Evolutionary conservation across 352 stramenopile genomes (phyloP), one percentile per base, ranked within the genome.

Genomic region (Phytopythium ostracodes): DNA sequence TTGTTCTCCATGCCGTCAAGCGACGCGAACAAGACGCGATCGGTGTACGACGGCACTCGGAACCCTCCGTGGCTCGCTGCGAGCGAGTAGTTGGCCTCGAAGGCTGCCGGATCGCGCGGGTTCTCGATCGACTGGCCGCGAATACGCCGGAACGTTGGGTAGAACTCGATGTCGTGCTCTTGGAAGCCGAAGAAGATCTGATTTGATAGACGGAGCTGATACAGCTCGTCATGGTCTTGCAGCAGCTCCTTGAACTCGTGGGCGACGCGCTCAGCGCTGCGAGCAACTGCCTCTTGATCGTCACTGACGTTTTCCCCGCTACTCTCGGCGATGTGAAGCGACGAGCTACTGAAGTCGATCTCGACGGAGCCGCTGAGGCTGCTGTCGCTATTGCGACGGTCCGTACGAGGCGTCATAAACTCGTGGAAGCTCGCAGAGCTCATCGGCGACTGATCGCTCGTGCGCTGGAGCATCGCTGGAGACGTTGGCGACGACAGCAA

Each of bases 41-140:
- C 90, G 10, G 90, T 97, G 73, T 96, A 97, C 1, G 88, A 96
- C 8, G 90, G 90, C 18, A 95, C 81, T 36, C 89, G 85, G 29
- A 81, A 77, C 20, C 82, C 82, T 1, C 79, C 76, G n/a, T 85
- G 75, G 20, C 56, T 75, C 4, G 79, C 80, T 31, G 75, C 58
- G 27, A 91, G 71, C 10, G 86, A 91, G 61, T 87, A 95, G 47
- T 92, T 91, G 15, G 63, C 57, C 42, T 67, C 56, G 24, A 92
- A 75, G 24, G 67, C 70, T 18, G 70, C 51, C 2, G 56, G 15
- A 24, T 87, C 70, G 10, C 66, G 57, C 24, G 72, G 57, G 17
- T 69, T 59, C 25, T 70, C 56, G 18, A 92, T 53, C 8, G 53
- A 27, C 63, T 89, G 66, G 29, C 81, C 81, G 31, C 82, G 76